phyloP scores from a whole-genome alignment of 495 filamentous ascomycete species.

The Hypoxylon subgilvum region DNA sequence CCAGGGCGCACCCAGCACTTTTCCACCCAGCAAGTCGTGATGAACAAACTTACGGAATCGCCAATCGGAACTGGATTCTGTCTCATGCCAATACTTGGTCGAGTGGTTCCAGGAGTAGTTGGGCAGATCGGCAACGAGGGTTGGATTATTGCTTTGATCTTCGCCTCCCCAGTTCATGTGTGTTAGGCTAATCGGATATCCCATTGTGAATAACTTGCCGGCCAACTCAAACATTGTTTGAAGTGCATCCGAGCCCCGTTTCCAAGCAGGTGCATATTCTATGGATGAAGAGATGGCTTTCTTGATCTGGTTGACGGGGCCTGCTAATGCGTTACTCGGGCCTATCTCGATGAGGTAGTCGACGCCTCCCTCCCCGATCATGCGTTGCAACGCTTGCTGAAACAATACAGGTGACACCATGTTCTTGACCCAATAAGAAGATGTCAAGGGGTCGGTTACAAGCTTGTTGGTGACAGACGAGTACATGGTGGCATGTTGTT shows the following conservation, averaged over 20 bases:
- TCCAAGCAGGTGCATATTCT: constrained; percentile 38
- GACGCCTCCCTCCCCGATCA: constrained; percentile 1
- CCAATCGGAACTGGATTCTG: constrained; percentile 27
- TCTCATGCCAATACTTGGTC: constrained; percentile 44
- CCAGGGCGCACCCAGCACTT: constrained; percentile 6
- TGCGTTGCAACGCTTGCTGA: constrained; percentile 35
- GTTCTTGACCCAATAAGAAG: constrained; percentile 45
- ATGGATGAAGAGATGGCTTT: constrained; percentile 4
- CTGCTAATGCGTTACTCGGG: constrained; percentile 53
- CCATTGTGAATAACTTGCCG: constrained; percentile 41
- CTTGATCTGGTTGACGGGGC: constrained; percentile 52
- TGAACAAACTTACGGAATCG: constrained; percentile 33
- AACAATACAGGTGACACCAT: constrained; percentile 47
- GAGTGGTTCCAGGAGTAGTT: constrained; percentile 55
- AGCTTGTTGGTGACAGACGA: constrained; percentile 44
- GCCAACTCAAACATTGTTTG: constrained; percentile 38
- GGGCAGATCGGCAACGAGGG: constrained; percentile 46
- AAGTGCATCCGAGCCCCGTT: constrained; percentile 34
- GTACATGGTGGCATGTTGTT: constrained; percentile 40
- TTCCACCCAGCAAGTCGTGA: constrained; percentile 26
- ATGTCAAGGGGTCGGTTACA: constrained; percentile 15
- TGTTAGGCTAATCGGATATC: background rate
- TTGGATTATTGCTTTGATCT: background rate
- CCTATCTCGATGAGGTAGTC: constrained; percentile 58
- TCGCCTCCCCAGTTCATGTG: background rate